Conservation (phyloP, 225 moss, liverwort and hornwort species). For the Physcomitrellopsis africana region DNA sequence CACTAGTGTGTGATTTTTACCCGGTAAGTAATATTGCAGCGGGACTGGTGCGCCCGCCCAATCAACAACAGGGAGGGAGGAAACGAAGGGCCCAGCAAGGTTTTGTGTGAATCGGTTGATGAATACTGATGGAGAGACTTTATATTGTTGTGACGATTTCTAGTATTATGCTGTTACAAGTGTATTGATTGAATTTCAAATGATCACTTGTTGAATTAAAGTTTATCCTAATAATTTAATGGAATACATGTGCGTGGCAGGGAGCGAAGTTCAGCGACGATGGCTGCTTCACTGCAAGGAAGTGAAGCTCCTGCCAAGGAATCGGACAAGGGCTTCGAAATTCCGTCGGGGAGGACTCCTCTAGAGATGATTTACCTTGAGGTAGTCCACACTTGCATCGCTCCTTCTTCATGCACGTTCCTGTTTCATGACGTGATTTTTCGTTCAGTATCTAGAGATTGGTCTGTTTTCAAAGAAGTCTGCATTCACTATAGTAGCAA, state of each 20-base stretch:
- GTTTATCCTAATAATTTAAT: background rate
- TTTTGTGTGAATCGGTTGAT: too few relatives aligned
- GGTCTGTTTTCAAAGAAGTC: background rate
- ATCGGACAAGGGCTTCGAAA: conserved; percentile 37
- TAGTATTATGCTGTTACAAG: background rate
- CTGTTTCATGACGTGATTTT: background rate
- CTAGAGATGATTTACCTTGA: conserved; percentile 80
- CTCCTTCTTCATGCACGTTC: background rate
- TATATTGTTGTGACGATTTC: too few relatives aligned
- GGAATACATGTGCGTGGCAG: conserved; percentile 16
- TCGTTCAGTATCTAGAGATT: background rate
- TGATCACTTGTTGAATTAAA: background rate
- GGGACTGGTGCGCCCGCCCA: background rate
- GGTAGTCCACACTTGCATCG: conserved; percentile 38
- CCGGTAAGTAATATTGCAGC: too few relatives aligned
- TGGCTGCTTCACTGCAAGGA: conserved; percentile 48
- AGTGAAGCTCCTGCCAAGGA: conserved; percentile 37
- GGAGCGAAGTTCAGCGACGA: conserved; percentile 27
- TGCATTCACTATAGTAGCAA: background rate
- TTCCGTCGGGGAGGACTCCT: conserved; percentile 46
- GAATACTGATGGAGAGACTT: too few relatives aligned
- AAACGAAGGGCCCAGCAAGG: background rate
- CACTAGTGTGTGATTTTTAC: background rate
- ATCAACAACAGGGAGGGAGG: background rate
- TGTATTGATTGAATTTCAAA: background rate